Evolutionary conservation across 2,329 filamentous ascomycete genomes (phyloP), one percentile per base, ranked within the genome.

Genomic region (Pseudocercospora crystallina): DNA sequence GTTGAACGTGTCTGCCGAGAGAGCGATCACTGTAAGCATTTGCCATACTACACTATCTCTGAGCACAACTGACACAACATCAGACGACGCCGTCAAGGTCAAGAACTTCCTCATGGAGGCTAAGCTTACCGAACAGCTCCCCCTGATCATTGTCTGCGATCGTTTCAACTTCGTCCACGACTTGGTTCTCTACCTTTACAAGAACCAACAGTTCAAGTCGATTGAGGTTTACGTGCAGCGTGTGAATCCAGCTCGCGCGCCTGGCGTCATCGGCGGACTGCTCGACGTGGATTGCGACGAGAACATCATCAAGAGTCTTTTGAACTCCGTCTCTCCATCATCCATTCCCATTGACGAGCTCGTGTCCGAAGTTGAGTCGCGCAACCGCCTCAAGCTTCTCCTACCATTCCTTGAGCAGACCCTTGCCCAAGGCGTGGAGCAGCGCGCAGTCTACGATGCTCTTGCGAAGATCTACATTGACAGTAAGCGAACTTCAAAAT

Each of bases 41-140:
- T 26, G 17, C 12, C 35, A 43, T 32, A 29, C 34, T 7, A 33
- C 8, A 5, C 17, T 5, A 15, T 17, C 15, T 36, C 5, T 9
- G 3, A 12, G 7, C 5, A 11, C 30, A 7, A 30, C 20, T 32
- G 11, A 12, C 17, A 51, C 42, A 26, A 51, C 61, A 87, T 70
- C 80, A 81, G 92, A 90, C 74, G 92, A 96, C 70, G 81, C 90
- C 0, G 90, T 96, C 73, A 95, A 96, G 79, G 90, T 96, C 51
- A 96, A 96, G 80, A 99, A 99, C 77, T 99, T 97, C 82, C 78
- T 99, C 56, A 99, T 99, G 77, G 95, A 99, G 71, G 92, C 94
- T 47, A 87, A 86, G 60, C 79, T 99, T 38, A 85, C 86, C 2
- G 94, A 99, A 72, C 92, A 96, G 75, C 80, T 99, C 37, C 94